Evolutionary conservation across 139 green algal genomes (phyloP).

Genomic region (Ettlia oleoabundans): DNA sequence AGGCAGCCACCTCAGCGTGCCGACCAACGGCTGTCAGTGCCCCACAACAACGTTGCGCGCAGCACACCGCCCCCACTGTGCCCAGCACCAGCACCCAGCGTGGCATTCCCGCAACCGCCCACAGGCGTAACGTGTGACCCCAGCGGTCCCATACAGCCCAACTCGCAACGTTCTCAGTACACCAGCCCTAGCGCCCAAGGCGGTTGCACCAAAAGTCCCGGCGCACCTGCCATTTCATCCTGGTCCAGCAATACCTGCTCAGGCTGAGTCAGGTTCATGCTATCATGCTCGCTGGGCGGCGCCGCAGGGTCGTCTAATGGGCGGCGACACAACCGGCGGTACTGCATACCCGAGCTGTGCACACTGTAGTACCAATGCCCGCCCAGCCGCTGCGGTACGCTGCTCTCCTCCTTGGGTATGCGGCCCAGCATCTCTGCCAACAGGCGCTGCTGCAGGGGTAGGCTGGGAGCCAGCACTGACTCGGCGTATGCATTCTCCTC

Average conservation of each 20-base stretch:
- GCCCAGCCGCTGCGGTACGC: conserved; percentile 51
- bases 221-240: conserved; percentile 46
- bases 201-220: neutral
- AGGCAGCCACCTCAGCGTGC: too few relatives aligned
- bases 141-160: too few relatives aligned
- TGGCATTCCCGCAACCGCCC: too few relatives aligned
- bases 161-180: neutral
- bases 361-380: conserved; percentile 81
- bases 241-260: conserved; percentile 68
- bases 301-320: conserved; percentile 52
- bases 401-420: conserved; percentile 79
- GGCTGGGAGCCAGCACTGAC: conserved; percentile 72
- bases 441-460: conserved; percentile 73
- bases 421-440: conserved; percentile 81
- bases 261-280: conserved; percentile 5
- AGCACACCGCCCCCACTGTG: too few relatives aligned
- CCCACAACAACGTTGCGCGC: too few relatives aligned
- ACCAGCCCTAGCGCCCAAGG: neutral
- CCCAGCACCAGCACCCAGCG: too few relatives aligned
- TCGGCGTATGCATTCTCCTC: conserved; percentile 78
- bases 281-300: conserved; percentile 43
- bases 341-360: conserved; percentile 70
- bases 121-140: too few relatives aligned
- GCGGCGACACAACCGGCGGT: conserved; percentile 70
- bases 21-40: too few relatives aligned